These are phyloP conservation scores for Casuarina equisetifolia DNA, from an alignment of 306 rosid species.

Conservation along the genomic window DNA sequence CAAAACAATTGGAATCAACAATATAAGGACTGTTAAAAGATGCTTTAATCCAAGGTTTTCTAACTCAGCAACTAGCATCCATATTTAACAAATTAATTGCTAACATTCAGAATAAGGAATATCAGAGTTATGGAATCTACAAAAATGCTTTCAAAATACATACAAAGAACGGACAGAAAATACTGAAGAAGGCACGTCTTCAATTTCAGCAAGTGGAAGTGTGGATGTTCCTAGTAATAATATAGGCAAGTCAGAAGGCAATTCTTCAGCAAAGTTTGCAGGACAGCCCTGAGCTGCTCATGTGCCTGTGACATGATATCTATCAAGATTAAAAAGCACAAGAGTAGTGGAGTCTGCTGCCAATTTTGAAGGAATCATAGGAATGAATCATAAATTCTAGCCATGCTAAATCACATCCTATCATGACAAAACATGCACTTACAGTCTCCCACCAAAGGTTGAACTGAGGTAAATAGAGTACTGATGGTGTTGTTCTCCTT, in stretches of 20 bases:
- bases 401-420: slow-evolving; percentile 20
- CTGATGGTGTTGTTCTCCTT: slow-evolving; percentile 90
- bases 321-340: slow-evolving; percentile 31
- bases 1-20: background rate
- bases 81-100: slow-evolving; percentile 12
- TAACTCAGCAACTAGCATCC: slow-evolving; percentile 15
- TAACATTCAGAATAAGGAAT: background rate
- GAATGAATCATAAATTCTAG: slow-evolving; percentile 17
- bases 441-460: slow-evolving; percentile 98
- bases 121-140: slow-evolving; percentile 10
- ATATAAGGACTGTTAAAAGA: slow-evolving; percentile 4
- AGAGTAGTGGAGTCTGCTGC: background rate
- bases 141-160: slow-evolving; percentile 28
- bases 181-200: slow-evolving; percentile 62
- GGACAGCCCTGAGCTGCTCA: slow-evolving; percentile 91
- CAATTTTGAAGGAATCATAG: slow-evolving; percentile 1
- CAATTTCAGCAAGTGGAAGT: slow-evolving; percentile 61
- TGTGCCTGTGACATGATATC: slow-evolving; percentile 68
- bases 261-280: slow-evolving; percentile 76
- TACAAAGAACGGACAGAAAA: slow-evolving; percentile 72
- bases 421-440: slow-evolving; percentile 41
- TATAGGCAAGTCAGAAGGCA: slow-evolving; percentile 85
- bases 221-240: slow-evolving; percentile 82
- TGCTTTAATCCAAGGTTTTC: slow-evolving; percentile 7
- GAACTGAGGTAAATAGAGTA: slow-evolving; percentile 89